Percentiles rank a stretch among this genome's conserved stretches.
These are phyloP conservation scores for Aspergillus sp. DNA, from an alignment of 2,329 filamentous ascomycete species.

Conservation along the genomic window DNA sequence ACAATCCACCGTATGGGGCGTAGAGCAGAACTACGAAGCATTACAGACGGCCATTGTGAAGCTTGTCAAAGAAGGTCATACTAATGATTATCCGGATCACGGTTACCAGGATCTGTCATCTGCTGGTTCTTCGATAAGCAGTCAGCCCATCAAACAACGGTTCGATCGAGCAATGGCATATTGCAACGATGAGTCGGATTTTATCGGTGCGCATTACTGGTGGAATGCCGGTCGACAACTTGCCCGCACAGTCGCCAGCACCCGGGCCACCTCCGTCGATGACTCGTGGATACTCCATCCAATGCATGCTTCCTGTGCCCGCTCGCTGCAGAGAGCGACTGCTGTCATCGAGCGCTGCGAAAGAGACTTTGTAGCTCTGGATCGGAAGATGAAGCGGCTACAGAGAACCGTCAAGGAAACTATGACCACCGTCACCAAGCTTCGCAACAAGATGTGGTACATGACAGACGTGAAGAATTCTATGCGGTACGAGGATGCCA, in stretches of 20 bases:
- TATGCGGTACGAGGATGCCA: slow-evolving; percentile 76
- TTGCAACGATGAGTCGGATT: slow-evolving; percentile 72
- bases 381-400: slow-evolving; percentile 71
- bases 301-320: slow-evolving; percentile 56
- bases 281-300: slow-evolving; percentile 64
- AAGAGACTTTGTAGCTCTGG: slow-evolving; percentile 64
- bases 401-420: slow-evolving; percentile 67
- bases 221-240: slow-evolving; percentile 76
- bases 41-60: slow-evolving; percentile 73
- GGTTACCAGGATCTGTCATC: slow-evolving; percentile 1
- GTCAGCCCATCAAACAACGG: slow-evolving; percentile 26
- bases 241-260: slow-evolving; percentile 52
- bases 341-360: slow-evolving; percentile 31
- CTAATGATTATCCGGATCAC: slow-evolving; percentile 51
- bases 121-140: neutral
- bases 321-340: slow-evolving; percentile 25
- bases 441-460: slow-evolving; percentile 98
- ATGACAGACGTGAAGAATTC: slow-evolving; percentile 90
- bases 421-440: slow-evolving; percentile 64
- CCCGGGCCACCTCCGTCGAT: slow-evolving; percentile 46
- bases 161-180: slow-evolving; percentile 65
- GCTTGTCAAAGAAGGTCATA: slow-evolving; percentile 75
- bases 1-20: slow-evolving; percentile 42
- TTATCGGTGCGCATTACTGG: slow-evolving; percentile 75
- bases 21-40: slow-evolving; percentile 74